These are phyloP conservation scores for Dichotomocladium elegans DNA, from an alignment of 371 early-diverging fungal genomes.

Conservation along the genomic window DNA sequence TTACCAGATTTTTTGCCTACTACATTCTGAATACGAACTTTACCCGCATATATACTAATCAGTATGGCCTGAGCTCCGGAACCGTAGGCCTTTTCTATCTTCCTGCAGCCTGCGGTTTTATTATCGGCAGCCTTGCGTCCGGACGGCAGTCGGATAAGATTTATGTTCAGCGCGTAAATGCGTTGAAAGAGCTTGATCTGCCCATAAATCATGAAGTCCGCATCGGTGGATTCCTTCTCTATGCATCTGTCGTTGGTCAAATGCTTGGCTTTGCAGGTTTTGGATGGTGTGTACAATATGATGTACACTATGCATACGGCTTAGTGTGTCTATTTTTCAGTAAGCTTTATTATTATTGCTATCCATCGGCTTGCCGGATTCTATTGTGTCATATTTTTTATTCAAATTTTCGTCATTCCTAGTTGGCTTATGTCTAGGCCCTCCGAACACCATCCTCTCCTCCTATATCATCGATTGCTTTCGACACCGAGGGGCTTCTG, in stretches of 20 bases:
- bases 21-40: constrained; percentile 20
- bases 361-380: no score
- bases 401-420: neutral
- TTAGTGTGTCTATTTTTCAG: constrained; percentile 33
- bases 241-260: constrained; percentile 15
- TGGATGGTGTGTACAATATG: constrained; percentile 39
- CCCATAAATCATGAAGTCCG: constrained; percentile 32
- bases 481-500: constrained; percentile 31
- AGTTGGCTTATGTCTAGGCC: constrained; percentile 32
- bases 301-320: constrained; percentile 38
- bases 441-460: constrained; percentile 27
- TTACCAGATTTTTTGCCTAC: constrained; percentile 16
- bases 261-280: constrained; percentile 21
- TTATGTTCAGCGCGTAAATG: constrained; percentile 17
- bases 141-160: constrained; percentile 33
- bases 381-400: no score
- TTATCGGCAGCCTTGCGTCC: constrained; percentile 32
- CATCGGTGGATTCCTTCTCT: constrained; percentile 21
- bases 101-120: constrained; percentile 20
- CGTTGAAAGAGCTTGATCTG: constrained; percentile 11
- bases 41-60: constrained; percentile 19
- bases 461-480: constrained; percentile 46
- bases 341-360: constrained; percentile 12
- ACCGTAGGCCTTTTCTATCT: constrained; percentile 25
- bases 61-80: constrained; percentile 21